Evolutionary conservation across 306 rosid species (phyloP), one percentile per base, ranked within the genome.

Genomic region (Dalbergia cultrata): DNA sequence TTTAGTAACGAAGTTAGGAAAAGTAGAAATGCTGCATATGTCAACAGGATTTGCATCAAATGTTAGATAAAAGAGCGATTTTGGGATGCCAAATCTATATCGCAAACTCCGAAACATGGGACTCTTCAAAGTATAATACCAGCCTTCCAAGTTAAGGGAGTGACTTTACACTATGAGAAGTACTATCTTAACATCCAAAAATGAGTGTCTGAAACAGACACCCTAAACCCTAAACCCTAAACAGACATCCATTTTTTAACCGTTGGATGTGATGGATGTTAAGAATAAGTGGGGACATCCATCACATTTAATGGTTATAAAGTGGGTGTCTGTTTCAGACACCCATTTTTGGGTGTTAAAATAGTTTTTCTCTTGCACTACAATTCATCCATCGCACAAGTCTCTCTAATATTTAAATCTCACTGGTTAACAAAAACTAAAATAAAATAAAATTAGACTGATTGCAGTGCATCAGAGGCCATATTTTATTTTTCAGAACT

Each of bases 41-140:
- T 56, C 79, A 39, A 71, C 83, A 73, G 58, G 54, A n/a, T n/a
- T 81, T 82, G 69, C 82, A 61, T 49, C 8, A 67, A 66, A 39
- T 34, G 41, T 63, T 59, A 76, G 41, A 13, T 19, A 35, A 59
- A 18, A 58, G 49, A 43, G 8, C 45, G 58, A 67, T 68, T 60
- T 60, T n/a, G 76, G 77, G 81, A 75, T 59, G 62, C 58, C n/a
- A 60, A 75, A 73, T 14, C 54, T 16, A 47, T 35, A 65, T 73
- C 52, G 72, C 19, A 57, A 39, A 33, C 59, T 62, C 62, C 77
- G 19, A 58, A 76, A 77, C 76, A 80, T 80, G 19, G 73, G 70
- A 59, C 57, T 39, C 53, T 39, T 60, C 72, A 82, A 67, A 67
- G 39, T 19, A 54, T 14, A 35, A 39, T 37, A 37, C 60, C 41